These are phyloP conservation scores for Aspergillus candidus DNA, from an alignment of 2,329 filamentous ascomycete species.

Conservation along the genomic window DNA sequence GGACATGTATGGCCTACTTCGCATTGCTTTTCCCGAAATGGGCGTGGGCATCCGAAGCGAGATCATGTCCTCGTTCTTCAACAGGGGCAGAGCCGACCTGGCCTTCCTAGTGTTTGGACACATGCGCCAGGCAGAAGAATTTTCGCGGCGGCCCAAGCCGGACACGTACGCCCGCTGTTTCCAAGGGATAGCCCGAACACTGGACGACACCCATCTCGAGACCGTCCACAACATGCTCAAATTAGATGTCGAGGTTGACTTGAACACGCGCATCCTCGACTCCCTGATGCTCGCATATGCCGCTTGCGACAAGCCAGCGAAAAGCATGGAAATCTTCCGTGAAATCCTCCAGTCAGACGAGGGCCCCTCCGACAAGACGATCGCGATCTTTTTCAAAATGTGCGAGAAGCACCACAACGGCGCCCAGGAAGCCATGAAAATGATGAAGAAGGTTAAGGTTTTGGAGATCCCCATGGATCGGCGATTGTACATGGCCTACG, in stretches of 20 bases:
- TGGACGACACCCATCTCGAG: constrained; percentile 59
- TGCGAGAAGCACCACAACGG: constrained; percentile 56
- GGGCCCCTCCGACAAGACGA: constrained; percentile 74
- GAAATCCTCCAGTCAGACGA: constrained; percentile 78
- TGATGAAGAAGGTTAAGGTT: constrained; percentile 50
- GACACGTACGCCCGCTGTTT: constrained; percentile 75
- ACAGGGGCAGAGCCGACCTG: constrained; percentile 72
- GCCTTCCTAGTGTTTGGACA: constrained; percentile 82
- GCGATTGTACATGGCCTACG: constrained; percentile 68
- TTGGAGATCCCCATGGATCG: constrained; percentile 76
- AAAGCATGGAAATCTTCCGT: constrained; percentile 73
- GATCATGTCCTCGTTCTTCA: constrained; percentile 79
- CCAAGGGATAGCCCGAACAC: constrained; percentile 61
- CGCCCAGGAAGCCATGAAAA: constrained; percentile 46
- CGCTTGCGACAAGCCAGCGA: constrained; percentile 58
- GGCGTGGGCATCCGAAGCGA: constrained; percentile 58
- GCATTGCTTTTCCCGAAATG: constrained; percentile 56
- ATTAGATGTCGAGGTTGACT: constrained; percentile 74
- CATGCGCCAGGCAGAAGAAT: constrained; percentile 73
- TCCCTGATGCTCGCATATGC: constrained; percentile 82
- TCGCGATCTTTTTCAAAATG: constrained; percentile 73
- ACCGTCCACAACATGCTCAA: constrained; percentile 90
- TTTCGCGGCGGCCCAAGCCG: constrained; percentile 57
- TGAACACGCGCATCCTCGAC: constrained; percentile 71
- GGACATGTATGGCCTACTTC: constrained; percentile 56